These are phyloP conservation scores for Mycena capillaripes DNA, from an alignment of 768 basidiomycete species.

Conservation along the genomic window DNA sequence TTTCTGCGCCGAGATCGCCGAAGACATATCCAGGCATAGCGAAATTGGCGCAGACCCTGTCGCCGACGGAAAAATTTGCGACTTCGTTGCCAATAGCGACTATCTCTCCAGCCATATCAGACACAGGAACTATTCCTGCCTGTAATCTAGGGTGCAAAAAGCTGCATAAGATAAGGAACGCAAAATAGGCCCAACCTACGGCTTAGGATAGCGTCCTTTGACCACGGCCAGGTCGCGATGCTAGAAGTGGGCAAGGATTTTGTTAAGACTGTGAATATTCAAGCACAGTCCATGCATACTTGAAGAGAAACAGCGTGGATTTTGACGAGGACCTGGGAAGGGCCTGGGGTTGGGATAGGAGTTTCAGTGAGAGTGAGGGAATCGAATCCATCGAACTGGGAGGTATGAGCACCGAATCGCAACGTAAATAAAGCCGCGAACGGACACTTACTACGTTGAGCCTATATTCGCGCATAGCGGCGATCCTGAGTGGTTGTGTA, in stretches of 20 bases:
- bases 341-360: conserved; percentile 43
- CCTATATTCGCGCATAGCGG: conserved; percentile 29
- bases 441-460: conserved; percentile 12
- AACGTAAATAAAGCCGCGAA: neutral
- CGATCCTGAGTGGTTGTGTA: neutral
- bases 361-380: conserved; percentile 19
- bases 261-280: neutral
- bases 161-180: neutral
- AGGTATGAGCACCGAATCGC: neutral
- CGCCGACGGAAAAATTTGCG: conserved; percentile 23
- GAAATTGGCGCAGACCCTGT: conserved; percentile 52
- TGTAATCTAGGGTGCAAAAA: neutral
- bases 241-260: conserved; percentile 18
- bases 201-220: conserved; percentile 28
- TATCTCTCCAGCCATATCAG: conserved; percentile 47
- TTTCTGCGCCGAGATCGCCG: conserved; percentile 51
- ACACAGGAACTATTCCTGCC: conserved; percentile 48
- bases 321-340: conserved; percentile 55
- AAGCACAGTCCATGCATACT: conserved; percentile 15
- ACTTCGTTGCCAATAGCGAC: conserved; percentile 21
- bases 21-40: conserved; percentile 48
- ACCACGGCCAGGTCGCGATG: conserved; percentile 55
- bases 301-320: conserved; percentile 57
- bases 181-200: neutral
- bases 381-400: conserved; percentile 23